Base-by-base conservation (phyloP, 2,329 filamentous ascomycete genomes). In the Diaporthe caulivora region DNA sequence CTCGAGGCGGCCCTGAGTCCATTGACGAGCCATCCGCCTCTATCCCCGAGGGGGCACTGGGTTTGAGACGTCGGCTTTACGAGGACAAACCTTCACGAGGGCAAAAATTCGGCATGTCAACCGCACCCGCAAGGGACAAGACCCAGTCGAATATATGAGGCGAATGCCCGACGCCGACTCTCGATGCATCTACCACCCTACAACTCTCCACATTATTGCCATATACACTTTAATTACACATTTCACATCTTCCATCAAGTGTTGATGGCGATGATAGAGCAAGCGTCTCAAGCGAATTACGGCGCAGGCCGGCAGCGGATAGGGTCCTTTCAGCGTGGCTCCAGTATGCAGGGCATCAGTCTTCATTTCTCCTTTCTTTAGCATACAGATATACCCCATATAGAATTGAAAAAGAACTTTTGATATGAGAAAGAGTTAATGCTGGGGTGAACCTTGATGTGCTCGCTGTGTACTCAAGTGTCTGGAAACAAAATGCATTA, bases 21-120 rank as follows among this genome's bases (percentile, higher is more conserved):
- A 6, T 34, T 75, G 51, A 37, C 58, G n/a, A 75, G 67, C 21
- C 58, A 75, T 17, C 73, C 73, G 10, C 71, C 73, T 3, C 3
- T 72, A 24, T 65, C 70, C 5, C 65, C 64, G 11, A 70, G 29
- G 31, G 60, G 42, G 8, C 47, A 70, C 2, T 75, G 73, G 73
- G 37, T 75, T 18, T 74, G 37, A 74, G 1, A 21, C 29, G 6
- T 11, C 26, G 3, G 26, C 42, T 10, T 17, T 29, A 18, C 8
- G 15, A 13, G 5, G 18, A 21, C 7, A n/a, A n/a, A n/a, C 2
- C 37, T 40, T 8, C 11, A 40, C 37, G 37, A 34, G 5, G 13
- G 6, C 37, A 40, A 2, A 3, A 26, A 17, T 10, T n/a, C 18
- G 29, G 40, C 17, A 29, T 0, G 34, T 42, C 31, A 40, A 8